Conservation (phyloP, 306 rosid genomes). For the Gynostemma pentaphyllum region DNA sequence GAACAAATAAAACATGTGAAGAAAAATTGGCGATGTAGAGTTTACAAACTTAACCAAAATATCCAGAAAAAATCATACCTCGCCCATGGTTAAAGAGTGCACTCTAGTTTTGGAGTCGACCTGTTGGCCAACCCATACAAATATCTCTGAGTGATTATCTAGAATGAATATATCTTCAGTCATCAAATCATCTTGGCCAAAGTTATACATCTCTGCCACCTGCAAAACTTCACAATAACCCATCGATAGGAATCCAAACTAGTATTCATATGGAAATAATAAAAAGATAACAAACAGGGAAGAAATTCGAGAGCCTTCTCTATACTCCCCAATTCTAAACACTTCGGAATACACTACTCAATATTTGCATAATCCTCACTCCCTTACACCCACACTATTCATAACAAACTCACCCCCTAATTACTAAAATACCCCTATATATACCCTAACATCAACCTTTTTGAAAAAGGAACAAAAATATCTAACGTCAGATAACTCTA, state of each 20-base stretch:
- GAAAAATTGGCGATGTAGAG: neutral
- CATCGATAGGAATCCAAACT: no score
- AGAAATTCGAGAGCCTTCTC: no score
- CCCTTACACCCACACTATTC: no score
- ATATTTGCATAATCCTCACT: no score
- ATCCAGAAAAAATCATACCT: conserved; percentile 43
- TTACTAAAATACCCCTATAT: no score
- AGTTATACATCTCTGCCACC: conserved; percentile 84
- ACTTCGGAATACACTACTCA: no score
- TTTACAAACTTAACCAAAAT: neutral
- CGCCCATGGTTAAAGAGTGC: conserved; percentile 77
- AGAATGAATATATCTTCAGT: conserved; percentile 82
- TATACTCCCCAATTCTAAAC: no score
- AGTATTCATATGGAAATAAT: no score
- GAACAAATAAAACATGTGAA: neutral
- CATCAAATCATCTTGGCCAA: conserved; percentile 97
- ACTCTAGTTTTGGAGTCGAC: conserved; percentile 50
- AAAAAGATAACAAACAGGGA: no score
- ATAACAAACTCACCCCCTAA: no score
- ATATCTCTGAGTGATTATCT: conserved; percentile 74
- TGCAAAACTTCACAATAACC: conserved; percentile 36
- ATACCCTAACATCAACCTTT: no score
- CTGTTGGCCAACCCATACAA: conserved; percentile 94
- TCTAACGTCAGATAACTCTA: neutral
- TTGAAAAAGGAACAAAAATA: conserved; percentile 12